Conservation (phyloP, 2,329 filamentous ascomycete genomes). For the Cladosporium sphaerospermum region DNA sequence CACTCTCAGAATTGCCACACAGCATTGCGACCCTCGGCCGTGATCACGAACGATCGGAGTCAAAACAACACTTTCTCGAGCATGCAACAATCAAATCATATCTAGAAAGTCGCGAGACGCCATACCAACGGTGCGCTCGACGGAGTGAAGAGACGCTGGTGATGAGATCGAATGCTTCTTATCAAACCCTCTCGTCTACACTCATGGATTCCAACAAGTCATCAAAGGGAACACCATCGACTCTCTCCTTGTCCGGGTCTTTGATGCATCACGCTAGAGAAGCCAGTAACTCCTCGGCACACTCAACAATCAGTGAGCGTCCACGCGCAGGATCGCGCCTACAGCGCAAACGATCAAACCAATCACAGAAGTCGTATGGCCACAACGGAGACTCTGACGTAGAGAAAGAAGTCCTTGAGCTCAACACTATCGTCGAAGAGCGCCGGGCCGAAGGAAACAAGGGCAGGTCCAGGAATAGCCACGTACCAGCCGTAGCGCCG, state of each 20-base stretch:
- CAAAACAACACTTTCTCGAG: slow-evolving; percentile 10
- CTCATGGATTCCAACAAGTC: not conserved
- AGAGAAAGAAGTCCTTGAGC: slow-evolving; percentile 42
- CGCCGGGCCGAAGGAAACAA: slow-evolving; percentile 31
- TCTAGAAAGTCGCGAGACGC: slow-evolving; percentile 11
- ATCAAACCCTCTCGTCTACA: not conserved
- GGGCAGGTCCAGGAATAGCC: slow-evolving; percentile 19
- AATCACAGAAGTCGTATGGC: slow-evolving; percentile 13
- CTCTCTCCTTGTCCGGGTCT: slow-evolving; percentile 24
- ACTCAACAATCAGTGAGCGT: slow-evolving; percentile 22
- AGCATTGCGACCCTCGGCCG: not conserved
- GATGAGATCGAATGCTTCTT: not conserved
- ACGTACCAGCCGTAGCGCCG: slow-evolving; percentile 43
- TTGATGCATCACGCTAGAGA: slow-evolving; percentile 29
- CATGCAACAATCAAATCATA: slow-evolving; percentile 11
- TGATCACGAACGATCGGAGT: slow-evolving; percentile 11
- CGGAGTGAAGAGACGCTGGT: slow-evolving; percentile 1
- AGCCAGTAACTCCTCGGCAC: not conserved
- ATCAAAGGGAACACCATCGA: slow-evolving; percentile 13
- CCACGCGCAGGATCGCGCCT: slow-evolving; percentile 22
- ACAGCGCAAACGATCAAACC: slow-evolving; percentile 28
- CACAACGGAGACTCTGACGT: slow-evolving; percentile 28
- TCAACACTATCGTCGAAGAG: slow-evolving; percentile 46
- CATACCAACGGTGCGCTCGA: slow-evolving; percentile 15
- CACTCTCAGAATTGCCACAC: not conserved